Base-by-base conservation (phyloP, 345 rosid species). In the Gynandropsis gynandra region DNA sequence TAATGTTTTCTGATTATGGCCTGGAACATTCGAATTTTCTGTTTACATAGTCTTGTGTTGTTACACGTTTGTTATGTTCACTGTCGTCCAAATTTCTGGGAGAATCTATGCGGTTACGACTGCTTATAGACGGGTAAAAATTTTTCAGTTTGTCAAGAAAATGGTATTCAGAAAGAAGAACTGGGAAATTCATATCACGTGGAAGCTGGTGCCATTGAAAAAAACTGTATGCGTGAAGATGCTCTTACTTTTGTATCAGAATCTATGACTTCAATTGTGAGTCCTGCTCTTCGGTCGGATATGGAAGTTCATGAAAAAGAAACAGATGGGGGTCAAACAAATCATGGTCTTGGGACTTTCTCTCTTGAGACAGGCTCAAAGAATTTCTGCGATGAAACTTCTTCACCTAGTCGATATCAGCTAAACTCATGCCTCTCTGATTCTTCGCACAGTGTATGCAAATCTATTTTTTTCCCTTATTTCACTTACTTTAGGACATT, bases 361-460 rank as follows among this genome's bases (percentile, higher is more conserved):
- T 47, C 51, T 61, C 24, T 58, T 20, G 74, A 69, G 61, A 39
- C 52, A 27, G 77, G 56, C 44, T 58, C 52, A n/a, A 54, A 56
- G 63, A 56, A 64, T 56, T 71, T 67, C 56, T 57, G 66, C 38
- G 62, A 64, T 14, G 68, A 61, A 50, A 68, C 59, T 20, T 63
- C 71, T 43, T 73, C 79, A 41, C 68, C 71, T 29, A 63, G 66
- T 64, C 74, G 55, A 65, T 45, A 52, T 58, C 77, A 69, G 8
- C 73, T 65, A 55, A 43, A 64, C 49, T 37, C 54, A 50, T 39
- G 73, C 59, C 39, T 42, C 37, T 66, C 71, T 47, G 75, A 67
- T 52, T 72, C 81, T 65, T 70, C 66, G 16, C 76, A 72, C 61
- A 79, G 55, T 64, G 96, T 90, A 82, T 59, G 58, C 39, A 10